phyloP scores from a whole-genome alignment of 169 alveolate genomes.

The Eimeria maxima region DNA sequence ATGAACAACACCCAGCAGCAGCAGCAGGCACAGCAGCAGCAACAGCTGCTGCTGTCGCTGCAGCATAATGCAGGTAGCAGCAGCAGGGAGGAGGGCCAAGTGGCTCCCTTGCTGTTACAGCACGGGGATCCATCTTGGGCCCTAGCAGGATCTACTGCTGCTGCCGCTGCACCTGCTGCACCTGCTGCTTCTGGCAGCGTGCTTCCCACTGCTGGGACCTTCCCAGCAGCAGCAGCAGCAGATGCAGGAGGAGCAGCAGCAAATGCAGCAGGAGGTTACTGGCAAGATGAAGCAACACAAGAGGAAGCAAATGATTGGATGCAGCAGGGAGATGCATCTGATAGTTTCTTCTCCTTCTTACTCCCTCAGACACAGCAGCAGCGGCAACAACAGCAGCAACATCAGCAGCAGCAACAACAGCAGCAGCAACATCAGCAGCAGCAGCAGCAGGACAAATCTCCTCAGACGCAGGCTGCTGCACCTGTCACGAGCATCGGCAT shows the following conservation, averaged over 20 bases:
- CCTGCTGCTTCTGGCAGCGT: neutral
- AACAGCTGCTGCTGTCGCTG: neutral
- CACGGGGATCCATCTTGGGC: neutral
- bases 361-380: conserved; percentile 11
- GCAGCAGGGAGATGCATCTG: conserved; percentile 6
- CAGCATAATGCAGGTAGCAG: neutral
- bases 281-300: conserved; percentile 22
- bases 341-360: conserved; percentile 14
- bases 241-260: conserved; percentile 30
- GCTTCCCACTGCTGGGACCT: neutral
- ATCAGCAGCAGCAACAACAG: neutral
- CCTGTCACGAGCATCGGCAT: neutral
- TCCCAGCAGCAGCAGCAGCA: conserved; percentile 28
- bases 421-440: neutral
- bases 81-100: neutral
- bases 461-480: neutral
- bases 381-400: neutral
- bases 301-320: conserved; percentile 1
- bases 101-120: neutral
- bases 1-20: conserved; percentile 31
- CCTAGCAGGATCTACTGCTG: neutral
- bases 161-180: conserved; percentile 1
- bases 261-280: neutral
- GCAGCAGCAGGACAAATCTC: neutral
- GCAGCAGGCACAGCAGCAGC: neutral